phyloP scores from a whole-genome alignment of 208 protist species.

The Trichomonas tenax region DNA sequence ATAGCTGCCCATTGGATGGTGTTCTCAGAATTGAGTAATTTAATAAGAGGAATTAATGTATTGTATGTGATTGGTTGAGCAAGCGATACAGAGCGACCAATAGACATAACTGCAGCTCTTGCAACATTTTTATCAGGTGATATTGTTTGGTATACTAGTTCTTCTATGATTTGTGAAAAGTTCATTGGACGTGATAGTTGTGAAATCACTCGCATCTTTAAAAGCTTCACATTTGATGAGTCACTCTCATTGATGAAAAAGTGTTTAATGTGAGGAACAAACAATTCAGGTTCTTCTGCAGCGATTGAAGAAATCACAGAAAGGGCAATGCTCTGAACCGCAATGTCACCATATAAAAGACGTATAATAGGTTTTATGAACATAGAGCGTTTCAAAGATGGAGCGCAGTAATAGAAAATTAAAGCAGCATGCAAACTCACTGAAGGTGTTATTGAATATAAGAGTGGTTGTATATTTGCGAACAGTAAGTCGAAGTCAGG shows the following conservation, averaged over 20 bases:
- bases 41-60: not conserved
- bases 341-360: not conserved
- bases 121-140: not conserved
- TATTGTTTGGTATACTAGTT: not conserved
- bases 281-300: not conserved
- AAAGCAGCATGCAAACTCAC: not conserved
- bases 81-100: not conserved
- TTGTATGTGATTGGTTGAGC: not conserved
- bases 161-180: not conserved
- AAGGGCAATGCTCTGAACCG: not conserved
- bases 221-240: not conserved
- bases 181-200: not conserved
- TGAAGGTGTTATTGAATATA: not conserved
- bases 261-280: not conserved
- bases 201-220: not conserved
- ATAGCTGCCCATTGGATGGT: not conserved
- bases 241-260: not conserved
- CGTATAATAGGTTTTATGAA: not conserved
- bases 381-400: not conserved
- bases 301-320: not conserved
- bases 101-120: not conserved
- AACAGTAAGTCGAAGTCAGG: not conserved
- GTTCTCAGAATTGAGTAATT: not conserved
- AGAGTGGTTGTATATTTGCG: not conserved
- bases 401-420: not conserved